Evolutionary conservation across 169 alveolate species (phyloP), one percentile per base, ranked within the genome.

Genomic region (Besnoitia besnoiti): DNA sequence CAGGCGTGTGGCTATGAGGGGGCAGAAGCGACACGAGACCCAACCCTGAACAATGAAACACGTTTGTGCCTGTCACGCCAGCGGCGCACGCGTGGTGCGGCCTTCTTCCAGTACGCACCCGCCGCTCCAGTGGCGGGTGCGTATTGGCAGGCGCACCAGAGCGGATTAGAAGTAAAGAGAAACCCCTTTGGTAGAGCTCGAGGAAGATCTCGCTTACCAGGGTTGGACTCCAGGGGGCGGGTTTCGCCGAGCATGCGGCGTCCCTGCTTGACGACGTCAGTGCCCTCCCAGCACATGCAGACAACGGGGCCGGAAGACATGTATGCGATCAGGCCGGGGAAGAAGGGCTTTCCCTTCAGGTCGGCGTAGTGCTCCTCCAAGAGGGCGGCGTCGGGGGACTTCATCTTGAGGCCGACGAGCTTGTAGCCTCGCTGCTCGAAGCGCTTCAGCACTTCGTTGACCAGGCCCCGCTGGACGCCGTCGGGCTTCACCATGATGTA

Each of bases 401-500:
- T 91, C 94, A 98, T 94, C 96, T 99, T 99, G 96, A 98, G 92
- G 37, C 99, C 99, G 85, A 98, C 98, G 90, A 99, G 95, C 93
- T 98, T 98, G 96, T 97, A 98, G 44, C 99, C 99, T 95, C 97
- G 97, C 90, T 95, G 96, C 95, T 98, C 99, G 95, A 98, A 98
- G 90, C 99, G 98, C 92, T 95, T 88, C 75, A 99, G 91, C 92
- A 98, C 97, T 90, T 97, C 98, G 61, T 99, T 99, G 33, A 99
- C 98, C 85, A 98, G 95, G 91, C 99, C 99, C 94, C 99, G 98
- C 97, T 98, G 99, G 94, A 98, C 99, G 42, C 92, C 99, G 96
- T 99, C 99, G 77, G 99, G 99, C 96, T 99, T 99, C 85, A 99
- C 97, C 99, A 99, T 99, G 93, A 98, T 97, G 98, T 96, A 99